A percentile compares a stretch with the other conserved stretches of the same genome.
phyloP scores from a whole-genome alignment of 2,329 filamentous ascomycete species.

The Botrytis tulipae region DNA sequence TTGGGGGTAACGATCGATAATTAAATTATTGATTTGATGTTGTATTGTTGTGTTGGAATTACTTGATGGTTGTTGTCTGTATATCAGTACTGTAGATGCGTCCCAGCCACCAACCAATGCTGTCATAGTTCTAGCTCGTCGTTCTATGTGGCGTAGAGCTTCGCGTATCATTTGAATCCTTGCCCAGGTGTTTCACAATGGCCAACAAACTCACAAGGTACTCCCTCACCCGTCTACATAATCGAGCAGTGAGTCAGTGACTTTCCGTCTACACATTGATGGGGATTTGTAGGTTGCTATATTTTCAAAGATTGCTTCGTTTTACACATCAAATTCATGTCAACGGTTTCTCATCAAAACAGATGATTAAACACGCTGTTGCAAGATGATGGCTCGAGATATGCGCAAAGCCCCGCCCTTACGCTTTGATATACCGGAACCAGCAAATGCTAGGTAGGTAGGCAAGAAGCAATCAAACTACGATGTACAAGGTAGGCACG shows the following conservation, averaged over 20 bases:
- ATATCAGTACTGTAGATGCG: background rate
- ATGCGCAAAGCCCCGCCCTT: constrained; percentile 12
- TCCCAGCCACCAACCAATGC: constrained; percentile 14
- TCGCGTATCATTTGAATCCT: background rate
- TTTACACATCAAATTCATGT: background rate
- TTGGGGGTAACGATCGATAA: background rate
- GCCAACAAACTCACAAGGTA: background rate
- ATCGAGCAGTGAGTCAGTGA: background rate
- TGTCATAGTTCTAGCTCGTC: background rate
- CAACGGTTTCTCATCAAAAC: background rate
- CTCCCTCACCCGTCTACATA: background rate
- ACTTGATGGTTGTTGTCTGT: background rate
- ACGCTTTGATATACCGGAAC: background rate
- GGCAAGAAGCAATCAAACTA: background rate
- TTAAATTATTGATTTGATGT: background rate
- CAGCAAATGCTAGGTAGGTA: too few relatives aligned
- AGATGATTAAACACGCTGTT: background rate
- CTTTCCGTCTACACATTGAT: background rate
- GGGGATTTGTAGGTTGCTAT: background rate
- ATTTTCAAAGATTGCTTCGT: background rate
- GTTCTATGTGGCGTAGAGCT: constrained; percentile 10
- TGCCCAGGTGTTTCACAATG: constrained; percentile 10
- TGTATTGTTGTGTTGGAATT: background rate
- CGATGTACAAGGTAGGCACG: background rate
- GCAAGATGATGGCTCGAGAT: background rate